Percentiles rank a stretch among this genome's conserved stretches.
Conservation (phyloP, 345 rosid species). For the Eucalyptus coolabah region DNA sequence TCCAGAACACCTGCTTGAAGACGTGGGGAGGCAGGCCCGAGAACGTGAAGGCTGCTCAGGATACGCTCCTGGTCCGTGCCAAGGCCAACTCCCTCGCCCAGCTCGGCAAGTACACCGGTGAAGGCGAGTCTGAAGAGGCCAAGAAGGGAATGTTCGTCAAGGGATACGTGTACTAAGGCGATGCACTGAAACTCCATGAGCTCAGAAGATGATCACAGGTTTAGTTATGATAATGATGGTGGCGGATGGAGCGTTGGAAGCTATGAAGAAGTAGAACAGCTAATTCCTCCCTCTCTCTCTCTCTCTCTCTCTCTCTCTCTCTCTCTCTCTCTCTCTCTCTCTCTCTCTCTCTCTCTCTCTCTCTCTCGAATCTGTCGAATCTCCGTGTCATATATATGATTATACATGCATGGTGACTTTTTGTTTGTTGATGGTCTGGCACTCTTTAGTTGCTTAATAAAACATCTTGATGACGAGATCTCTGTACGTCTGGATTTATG, state of each 20-base stretch:
- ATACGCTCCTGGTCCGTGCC: slow-evolving; percentile 57
- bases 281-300: neutral
- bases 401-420: slow-evolving; percentile 27
- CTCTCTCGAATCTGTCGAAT: neutral
- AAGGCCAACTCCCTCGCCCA: slow-evolving; percentile 88
- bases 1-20: slow-evolving; percentile 91
- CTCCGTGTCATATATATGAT: neutral
- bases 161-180: slow-evolving; percentile 58
- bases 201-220: neutral
- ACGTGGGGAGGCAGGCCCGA: slow-evolving; percentile 89
- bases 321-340: neutral
- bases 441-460: slow-evolving; percentile 14
- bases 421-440: slow-evolving; percentile 17
- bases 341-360: neutral
- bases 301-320: neutral
- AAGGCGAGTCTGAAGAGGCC: slow-evolving; percentile 91
- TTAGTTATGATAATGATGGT: neutral
- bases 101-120: slow-evolving; percentile 84
- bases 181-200: neutral
- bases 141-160: slow-evolving; percentile 89
- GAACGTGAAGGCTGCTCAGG: slow-evolving; percentile 84
- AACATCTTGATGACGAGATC: slow-evolving; percentile 1
- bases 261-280: neutral
- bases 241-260: neutral
- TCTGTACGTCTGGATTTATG: neutral